Percentiles rank a stretch among this genome's conserved stretches.
phyloP scores from a whole-genome alignment of 2,329 filamentous ascomycete genomes.

The Pseudodiploospora longispora region DNA sequence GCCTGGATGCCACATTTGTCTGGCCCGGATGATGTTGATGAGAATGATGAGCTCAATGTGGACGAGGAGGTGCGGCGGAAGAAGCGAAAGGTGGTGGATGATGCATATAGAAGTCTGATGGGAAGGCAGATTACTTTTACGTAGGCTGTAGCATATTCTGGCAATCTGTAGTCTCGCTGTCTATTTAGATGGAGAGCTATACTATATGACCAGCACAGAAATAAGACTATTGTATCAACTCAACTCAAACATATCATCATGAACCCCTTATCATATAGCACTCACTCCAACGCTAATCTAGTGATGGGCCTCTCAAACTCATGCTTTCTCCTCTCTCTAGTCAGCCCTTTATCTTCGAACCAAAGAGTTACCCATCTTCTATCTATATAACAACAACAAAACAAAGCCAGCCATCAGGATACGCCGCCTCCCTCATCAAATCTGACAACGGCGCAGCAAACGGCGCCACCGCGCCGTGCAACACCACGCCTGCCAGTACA shows the following conservation, averaged over 20 bases:
- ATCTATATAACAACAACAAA: slow-evolving; percentile 67
- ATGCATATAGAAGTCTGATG: slow-evolving; percentile 72
- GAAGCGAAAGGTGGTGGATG: slow-evolving; percentile 72
- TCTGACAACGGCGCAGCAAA: slow-evolving; percentile 75
- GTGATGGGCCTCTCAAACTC: no score
- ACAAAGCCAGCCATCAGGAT: slow-evolving; percentile 88
- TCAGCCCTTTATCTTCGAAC: no score
- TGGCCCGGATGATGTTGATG: slow-evolving; percentile 42
- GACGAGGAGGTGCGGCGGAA: slow-evolving; percentile 41
- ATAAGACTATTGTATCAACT: no score
- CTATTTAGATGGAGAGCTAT: neutral
- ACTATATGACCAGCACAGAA: neutral
- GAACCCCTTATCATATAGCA: no score
- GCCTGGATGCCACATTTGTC: slow-evolving; percentile 61
- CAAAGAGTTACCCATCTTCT: slow-evolving; percentile 2
- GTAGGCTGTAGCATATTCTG: slow-evolving; percentile 9
- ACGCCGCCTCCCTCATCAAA: slow-evolving; percentile 71
- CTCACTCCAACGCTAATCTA: no score
- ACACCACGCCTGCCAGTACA: slow-evolving; percentile 71
- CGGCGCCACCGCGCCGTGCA: slow-evolving; percentile 80
- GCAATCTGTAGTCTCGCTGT: neutral
- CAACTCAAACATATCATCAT: no score
- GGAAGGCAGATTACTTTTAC: slow-evolving; percentile 61
- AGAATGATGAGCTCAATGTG: slow-evolving; percentile 32
- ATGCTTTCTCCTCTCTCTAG: no score